Evolutionary conservation across 2,329 filamentous ascomycete genomes (phyloP).

Genomic region (Fusarium sp.): DNA sequence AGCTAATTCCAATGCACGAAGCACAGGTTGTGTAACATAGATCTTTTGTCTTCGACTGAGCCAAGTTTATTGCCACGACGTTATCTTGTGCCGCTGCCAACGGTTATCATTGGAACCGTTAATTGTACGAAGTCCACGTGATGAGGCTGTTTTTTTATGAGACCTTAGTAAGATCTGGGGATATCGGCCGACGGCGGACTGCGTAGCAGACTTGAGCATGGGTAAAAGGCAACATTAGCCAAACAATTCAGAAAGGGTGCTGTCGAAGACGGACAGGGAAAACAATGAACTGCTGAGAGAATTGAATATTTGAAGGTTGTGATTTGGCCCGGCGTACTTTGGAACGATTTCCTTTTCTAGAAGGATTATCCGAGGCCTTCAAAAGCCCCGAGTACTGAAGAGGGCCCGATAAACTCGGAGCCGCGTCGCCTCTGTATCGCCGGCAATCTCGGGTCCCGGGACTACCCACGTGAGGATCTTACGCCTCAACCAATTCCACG

Average conservation of each 20-base stretch:
- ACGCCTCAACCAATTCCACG: not conserved
- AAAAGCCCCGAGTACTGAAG: too few species aligned
- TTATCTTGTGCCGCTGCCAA: not conserved
- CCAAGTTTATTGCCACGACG: not conserved
- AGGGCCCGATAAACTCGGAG: not conserved
- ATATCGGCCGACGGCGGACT: not conserved
- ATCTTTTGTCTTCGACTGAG: not conserved
- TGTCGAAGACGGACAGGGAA: not conserved
- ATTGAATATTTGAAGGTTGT: too few species aligned
- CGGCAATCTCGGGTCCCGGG: not conserved
- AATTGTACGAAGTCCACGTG: not conserved
- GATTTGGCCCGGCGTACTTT: too few species aligned
- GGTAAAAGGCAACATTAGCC: not conserved
- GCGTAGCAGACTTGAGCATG: not conserved
- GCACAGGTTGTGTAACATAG: not conserved
- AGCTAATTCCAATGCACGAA: too few species aligned
- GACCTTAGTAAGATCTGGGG: not conserved
- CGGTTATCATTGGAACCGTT: too few species aligned
- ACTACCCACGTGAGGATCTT: not conserved
- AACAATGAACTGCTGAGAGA: fast-evolving
- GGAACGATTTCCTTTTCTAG: not conserved
- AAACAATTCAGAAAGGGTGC: too few species aligned
- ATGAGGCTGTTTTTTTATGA: not conserved
- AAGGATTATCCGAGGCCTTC: not conserved
- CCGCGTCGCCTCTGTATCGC: not conserved